Conservation (phyloP, 305 asterid species). For the Fraxinus velutina region DNA sequence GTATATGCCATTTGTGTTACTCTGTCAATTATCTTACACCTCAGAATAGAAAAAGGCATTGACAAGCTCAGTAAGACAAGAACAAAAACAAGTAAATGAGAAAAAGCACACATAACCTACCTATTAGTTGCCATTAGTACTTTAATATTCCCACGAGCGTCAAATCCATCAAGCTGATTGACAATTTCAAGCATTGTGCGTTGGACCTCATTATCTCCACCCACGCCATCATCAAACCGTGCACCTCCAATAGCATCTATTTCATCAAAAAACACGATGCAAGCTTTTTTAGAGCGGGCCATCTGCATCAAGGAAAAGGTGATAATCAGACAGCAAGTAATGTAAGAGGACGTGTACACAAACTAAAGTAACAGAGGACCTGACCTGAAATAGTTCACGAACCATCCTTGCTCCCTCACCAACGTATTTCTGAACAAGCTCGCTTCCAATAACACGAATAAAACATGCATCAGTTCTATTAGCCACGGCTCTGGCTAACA, state of each 20-base stretch:
- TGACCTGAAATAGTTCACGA: constrained; percentile 90
- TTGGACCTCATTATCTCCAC: constrained; percentile 98
- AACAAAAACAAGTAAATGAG: background rate
- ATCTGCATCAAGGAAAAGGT: constrained; percentile 43
- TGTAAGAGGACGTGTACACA: background rate
- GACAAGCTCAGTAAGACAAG: background rate
- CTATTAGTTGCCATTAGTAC: constrained; percentile 66
- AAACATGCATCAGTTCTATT: constrained; percentile 96
- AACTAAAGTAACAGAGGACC: background rate
- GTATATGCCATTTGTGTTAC: background rate
- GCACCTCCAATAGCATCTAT: constrained; percentile 99
- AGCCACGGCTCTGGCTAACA: constrained; percentile 91
- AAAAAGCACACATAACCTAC: constrained; percentile 38
- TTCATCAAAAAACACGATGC: constrained; percentile 95
- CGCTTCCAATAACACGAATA: constrained; percentile 93
- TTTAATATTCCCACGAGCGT: constrained; percentile 51
- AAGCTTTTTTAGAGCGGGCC: constrained; percentile 99
- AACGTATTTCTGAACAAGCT: constrained; percentile 93
- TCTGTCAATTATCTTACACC: background rate
- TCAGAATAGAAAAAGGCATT: background rate
- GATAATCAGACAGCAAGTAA: constrained; percentile 7
- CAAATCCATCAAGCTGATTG: constrained; percentile 97
- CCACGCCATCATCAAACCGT: constrained; percentile 92
- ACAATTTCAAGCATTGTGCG: constrained; percentile 98
- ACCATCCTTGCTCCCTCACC: constrained; percentile 99